Conservation (phyloP, 176 grass and related monocot genomes). For the Luzula sylvatica region DNA sequence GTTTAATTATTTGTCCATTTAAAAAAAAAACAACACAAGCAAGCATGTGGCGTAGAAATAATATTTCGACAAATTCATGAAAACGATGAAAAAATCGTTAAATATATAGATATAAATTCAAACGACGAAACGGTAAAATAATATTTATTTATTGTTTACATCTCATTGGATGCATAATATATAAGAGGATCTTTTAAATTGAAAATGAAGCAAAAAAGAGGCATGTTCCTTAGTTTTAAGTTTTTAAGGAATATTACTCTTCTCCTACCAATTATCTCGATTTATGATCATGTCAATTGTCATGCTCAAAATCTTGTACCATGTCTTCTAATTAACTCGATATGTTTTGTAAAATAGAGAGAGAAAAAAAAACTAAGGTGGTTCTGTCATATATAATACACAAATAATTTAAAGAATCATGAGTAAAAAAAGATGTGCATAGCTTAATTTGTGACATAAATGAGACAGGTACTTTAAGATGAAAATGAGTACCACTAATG, state of each 20-base stretch:
- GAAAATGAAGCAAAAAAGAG: not conserved
- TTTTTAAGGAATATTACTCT: slow-evolving; percentile 7
- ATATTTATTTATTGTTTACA: no score
- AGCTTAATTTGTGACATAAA: no score
- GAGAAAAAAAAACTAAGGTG: not conserved
- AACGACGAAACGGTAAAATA: no score
- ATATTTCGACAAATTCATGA: no score
- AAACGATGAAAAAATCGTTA: no score
- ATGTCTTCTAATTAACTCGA: not conserved
- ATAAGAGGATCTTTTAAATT: not conserved
- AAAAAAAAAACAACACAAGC: not conserved
- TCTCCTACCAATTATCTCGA: not conserved
- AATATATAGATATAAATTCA: no score
- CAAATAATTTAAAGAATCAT: no score
- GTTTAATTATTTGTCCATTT: not conserved
- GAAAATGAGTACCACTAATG: no score
- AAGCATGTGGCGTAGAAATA: not conserved
- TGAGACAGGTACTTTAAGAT: no score
- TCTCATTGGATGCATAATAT: no score
- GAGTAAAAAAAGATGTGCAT: no score
- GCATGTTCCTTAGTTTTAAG: not conserved
- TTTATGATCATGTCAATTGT: no score
- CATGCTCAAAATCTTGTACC: not conserved
- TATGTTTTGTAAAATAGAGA: not conserved
- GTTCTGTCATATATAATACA: slow-evolving; percentile 13